A percentile compares a stretch with the other conserved stretches of the same genome.
Conservation (phyloP, 2,329 filamentous ascomycete genomes). For the Sclerotinia minor region DNA sequence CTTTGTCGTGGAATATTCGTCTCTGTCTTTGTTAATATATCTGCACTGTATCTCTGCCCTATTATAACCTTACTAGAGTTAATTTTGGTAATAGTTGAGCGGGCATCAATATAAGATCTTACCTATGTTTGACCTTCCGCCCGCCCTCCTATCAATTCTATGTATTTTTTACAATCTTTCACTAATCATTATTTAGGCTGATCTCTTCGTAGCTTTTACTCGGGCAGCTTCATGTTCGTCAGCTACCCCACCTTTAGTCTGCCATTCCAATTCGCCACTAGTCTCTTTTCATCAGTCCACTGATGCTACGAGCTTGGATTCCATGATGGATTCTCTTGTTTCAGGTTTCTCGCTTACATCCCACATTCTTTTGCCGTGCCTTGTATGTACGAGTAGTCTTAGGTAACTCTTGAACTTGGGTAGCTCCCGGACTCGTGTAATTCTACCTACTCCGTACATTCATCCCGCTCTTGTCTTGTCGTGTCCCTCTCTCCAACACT, state of each 20-base stretch:
- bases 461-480: neutral
- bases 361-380: conserved; percentile 19
- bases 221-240: neutral
- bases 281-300: neutral
- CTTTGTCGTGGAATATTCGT: neutral
- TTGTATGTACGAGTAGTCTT: too few relatives aligned
- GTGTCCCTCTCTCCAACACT: neutral
- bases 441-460: neutral
- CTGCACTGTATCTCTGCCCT: neutral
- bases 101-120: neutral
- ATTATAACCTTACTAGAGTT: too few relatives aligned
- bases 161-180: neutral
- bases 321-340: conserved; percentile 14
- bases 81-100: neutral
- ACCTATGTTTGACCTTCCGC: neutral
- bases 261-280: neutral
- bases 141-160: neutral
- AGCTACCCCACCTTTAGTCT: neutral
- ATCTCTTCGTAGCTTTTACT: neutral
- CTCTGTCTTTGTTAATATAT: neutral
- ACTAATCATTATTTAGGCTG: neutral
- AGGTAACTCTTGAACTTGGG: neutral
- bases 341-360: conserved; percentile 26
- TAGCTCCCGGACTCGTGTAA: neutral
- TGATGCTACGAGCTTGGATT: neutral